These are phyloP conservation scores for Conticribra weissflogii DNA, from an alignment of 108 stramenopile genomes.

Conservation along the genomic window DNA sequence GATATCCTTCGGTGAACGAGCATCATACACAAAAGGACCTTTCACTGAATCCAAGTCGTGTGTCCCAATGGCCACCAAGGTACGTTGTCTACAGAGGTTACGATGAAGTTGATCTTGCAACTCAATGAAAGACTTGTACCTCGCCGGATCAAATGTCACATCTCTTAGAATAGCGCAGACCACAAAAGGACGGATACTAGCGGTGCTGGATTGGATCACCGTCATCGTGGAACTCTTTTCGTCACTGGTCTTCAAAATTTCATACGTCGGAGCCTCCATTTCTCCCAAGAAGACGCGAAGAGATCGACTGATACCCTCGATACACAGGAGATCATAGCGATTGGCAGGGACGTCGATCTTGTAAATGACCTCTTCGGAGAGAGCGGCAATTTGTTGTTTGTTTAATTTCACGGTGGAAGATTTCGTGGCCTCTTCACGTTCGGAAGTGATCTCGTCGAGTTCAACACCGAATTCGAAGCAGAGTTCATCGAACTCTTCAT, in stretches of 20 bases:
- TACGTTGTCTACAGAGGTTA: conserved; percentile 97
- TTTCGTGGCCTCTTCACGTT: conserved; percentile 88
- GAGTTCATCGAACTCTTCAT: conserved; percentile 97
- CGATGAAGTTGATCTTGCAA: conserved; percentile 99
- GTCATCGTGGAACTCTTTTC: conserved; percentile 58
- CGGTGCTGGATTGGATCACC: conserved; percentile 81
- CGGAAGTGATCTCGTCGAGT: conserved; percentile 97
- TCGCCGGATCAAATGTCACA: conserved; percentile 82
- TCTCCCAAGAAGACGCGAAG: conserved; percentile 92
- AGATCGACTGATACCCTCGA: conserved; percentile 96
- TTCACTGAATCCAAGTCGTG: conserved; percentile 95
- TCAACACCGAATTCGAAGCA: conserved; percentile 99
- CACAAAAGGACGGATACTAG: conserved; percentile 94
- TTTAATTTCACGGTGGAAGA: conserved; percentile 65
- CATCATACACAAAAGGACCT: conserved; percentile 95
- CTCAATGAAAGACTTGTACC: conserved; percentile 98
- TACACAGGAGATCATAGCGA: conserved; percentile 97
- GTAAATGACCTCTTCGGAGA: conserved; percentile 85
- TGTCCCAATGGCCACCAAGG: conserved; percentile 98
- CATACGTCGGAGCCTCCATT: conserved; percentile 78
- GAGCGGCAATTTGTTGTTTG: conserved; percentile 57
- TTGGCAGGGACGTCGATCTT: conserved; percentile 99
- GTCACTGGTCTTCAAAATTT: conserved; percentile 36
- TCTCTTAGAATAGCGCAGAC: conserved; percentile 97
- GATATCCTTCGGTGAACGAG: conserved; percentile 83